These are phyloP conservation scores for Gastrolobium bilobum DNA, from an alignment of 306 rosid species.

Conservation along the genomic window DNA sequence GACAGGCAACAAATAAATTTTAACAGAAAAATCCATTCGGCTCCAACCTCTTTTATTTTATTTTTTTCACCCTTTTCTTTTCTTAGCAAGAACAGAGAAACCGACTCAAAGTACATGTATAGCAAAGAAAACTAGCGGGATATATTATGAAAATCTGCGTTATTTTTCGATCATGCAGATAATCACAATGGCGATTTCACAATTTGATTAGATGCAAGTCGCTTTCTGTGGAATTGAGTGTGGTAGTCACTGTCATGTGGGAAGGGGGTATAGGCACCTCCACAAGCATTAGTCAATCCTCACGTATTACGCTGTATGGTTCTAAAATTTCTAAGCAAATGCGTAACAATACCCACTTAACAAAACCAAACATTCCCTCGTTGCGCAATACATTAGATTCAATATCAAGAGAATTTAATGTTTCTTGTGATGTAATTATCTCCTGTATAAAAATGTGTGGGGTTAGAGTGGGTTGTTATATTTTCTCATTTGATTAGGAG, in stretches of 20 bases:
- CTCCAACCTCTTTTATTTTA: too few species aligned
- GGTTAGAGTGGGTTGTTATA: too few species aligned
- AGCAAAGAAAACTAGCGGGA: too few species aligned
- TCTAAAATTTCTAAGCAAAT: neutral
- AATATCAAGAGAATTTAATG: too few species aligned
- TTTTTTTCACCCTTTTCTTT: neutral
- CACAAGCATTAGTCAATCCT: slow-evolving; percentile 19
- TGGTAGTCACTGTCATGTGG: neutral
- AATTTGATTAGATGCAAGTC: neutral
- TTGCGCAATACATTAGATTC: too few species aligned
- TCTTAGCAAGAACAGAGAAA: neutral
- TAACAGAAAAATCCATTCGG: too few species aligned
- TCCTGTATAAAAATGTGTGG: too few species aligned
- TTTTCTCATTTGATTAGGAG: too few species aligned
- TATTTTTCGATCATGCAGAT: neutral
- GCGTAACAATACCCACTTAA: neutral
- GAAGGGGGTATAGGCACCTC: neutral
- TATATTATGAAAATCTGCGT: neutral
- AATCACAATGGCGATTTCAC: neutral
- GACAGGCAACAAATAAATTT: too few species aligned
- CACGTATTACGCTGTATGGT: neutral
- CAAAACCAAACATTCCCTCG: neutral
- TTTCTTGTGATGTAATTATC: too few species aligned
- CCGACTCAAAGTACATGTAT: neutral
- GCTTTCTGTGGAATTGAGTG: slow-evolving; percentile 7